Conservation (phyloP, 2,329 filamentous ascomycete species). For the Colletotrichum salicis region DNA sequence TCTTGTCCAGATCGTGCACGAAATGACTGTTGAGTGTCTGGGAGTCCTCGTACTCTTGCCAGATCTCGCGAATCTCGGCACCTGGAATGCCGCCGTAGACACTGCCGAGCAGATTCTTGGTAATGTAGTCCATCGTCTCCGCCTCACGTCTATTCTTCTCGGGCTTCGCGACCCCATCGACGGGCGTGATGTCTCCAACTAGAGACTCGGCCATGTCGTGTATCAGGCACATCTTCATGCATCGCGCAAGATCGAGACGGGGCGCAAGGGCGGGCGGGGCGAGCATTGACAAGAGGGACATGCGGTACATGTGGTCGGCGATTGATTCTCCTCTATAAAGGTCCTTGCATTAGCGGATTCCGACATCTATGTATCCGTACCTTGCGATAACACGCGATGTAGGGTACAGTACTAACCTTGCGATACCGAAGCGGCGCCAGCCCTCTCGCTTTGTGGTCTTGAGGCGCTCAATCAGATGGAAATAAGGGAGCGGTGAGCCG, state of each 20-base stretch:
- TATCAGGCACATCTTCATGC: conserved; percentile 93
- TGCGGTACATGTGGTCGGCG: conserved; percentile 99
- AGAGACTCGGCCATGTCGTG: conserved; percentile 98
- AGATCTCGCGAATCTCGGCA: conserved; percentile 78
- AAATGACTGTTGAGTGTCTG: conserved; percentile 86
- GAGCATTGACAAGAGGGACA: conserved; percentile 95
- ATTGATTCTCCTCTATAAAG: conserved; percentile 83
- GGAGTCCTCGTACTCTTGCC: conserved; percentile 95
- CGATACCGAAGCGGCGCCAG: conserved; percentile 89
- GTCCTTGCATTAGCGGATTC: not conserved
- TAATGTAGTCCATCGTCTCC: conserved; percentile 92
- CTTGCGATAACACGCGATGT: too few species aligned
- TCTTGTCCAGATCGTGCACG: conserved; percentile 97
- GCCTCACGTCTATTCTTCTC: conserved; percentile 92
- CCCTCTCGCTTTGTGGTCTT: conserved; percentile 98
- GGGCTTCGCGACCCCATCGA: conserved; percentile 83
- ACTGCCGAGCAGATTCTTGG: conserved; percentile 75
- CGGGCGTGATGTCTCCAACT: conserved; percentile 96
- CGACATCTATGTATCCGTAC: not conserved
- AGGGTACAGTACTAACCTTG: conserved; percentile 51
- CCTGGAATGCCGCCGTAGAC: conserved; percentile 78
- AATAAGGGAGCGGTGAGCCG: conserved; percentile 85
- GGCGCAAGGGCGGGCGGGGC: conserved; percentile 79
- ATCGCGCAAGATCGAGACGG: conserved; percentile 80
- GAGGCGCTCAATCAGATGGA: conserved; percentile 91